Base-by-base conservation (phyloP, 2,329 filamentous ascomycete species). In the Arthrobotrys conoides region DNA sequence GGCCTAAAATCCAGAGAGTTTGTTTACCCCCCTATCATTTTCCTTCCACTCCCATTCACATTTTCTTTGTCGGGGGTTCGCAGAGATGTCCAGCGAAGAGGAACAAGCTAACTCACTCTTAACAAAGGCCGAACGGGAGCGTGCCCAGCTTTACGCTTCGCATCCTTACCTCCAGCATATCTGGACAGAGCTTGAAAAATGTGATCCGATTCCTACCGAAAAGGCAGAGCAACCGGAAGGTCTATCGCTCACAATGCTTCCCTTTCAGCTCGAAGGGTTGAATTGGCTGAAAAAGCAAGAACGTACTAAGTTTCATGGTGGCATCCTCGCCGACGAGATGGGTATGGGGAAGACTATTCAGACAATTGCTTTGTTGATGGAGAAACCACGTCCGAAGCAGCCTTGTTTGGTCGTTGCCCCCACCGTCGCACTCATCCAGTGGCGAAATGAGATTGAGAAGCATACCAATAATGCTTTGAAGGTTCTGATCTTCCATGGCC, bases 311-410 rank as follows among this genome's bases (percentile, higher is more conserved):
- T 98, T 94, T 88, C 93, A 91, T 83, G 96, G 96, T 18, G 96
- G 96, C 14, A 87, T 99, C 1, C 88, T 99, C 1, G 96, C 96
- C 76, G 96, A 99, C 82, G 96, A 99, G 85, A 99, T 99, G 96
- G 96, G 96, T 5, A 92, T 99, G 86, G 96, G 96, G 63, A 99
- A 99, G 86, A 99, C 96, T 0, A 98, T 99, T 64, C 96, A 99
- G 85, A 95, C 96, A 1, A 96, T 99, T 18, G 97, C 95, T 2
- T 88, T 99, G 53, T 94, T 99, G 84, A 98, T 98, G 96, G 97
- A 95, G 0, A 94, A 98, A 36, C 81, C 81, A 9, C 71, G 79
- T 16, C 68, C 77, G 83, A 92, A 91, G 81, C 86, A 91, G 69
- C 95, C 96, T 0, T 92, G 93, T 0, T 87, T 98, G 3, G 94